Conservation (phyloP, 495 filamentous ascomycete species). For the Acidomyces sp. region DNA sequence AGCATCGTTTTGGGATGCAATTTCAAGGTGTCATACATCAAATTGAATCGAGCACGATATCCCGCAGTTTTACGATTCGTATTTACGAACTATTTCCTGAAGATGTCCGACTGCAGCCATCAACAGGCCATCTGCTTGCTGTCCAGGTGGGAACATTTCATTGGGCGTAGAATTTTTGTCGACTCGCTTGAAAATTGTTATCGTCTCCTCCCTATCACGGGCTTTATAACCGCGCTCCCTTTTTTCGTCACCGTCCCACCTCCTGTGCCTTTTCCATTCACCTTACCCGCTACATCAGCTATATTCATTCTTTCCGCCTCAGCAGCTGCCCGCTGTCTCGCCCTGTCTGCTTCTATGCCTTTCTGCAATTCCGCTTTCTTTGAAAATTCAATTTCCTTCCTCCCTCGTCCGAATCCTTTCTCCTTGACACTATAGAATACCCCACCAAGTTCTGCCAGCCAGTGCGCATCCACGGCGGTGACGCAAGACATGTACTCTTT, state of each 20-base stretch:
- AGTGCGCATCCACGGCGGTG: slow-evolving; percentile 91
- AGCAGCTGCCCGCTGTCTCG: slow-evolving; percentile 44
- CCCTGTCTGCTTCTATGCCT: slow-evolving; percentile 81
- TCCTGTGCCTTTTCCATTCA: slow-evolving; percentile 1
- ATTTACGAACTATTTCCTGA: no score
- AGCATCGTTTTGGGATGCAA: no score
- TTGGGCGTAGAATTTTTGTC: no score
- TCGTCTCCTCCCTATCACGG: slow-evolving; percentile 8
- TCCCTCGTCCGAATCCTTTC: slow-evolving; percentile 88
- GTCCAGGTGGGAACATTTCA: no score
- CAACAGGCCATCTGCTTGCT: no score
- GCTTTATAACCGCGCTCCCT: slow-evolving; percentile 14
- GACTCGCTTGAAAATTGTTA: no score
- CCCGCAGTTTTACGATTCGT: no score
- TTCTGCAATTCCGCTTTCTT: slow-evolving; percentile 89
- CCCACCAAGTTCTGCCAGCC: slow-evolving; percentile 95
- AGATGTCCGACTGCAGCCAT: no score
- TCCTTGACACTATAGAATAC: slow-evolving; percentile 98
- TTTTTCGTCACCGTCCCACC: slow-evolving; percentile 1
- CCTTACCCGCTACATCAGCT: slow-evolving; percentile 13
- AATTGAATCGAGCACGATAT: no score
- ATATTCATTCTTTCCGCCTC: slow-evolving; percentile 35
- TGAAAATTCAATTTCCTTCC: slow-evolving; percentile 88
- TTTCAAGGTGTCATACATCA: no score
- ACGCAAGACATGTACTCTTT: slow-evolving; percentile 99